Conservation (phyloP, 208 protist species). For the Leishmania lainsoni region DNA sequence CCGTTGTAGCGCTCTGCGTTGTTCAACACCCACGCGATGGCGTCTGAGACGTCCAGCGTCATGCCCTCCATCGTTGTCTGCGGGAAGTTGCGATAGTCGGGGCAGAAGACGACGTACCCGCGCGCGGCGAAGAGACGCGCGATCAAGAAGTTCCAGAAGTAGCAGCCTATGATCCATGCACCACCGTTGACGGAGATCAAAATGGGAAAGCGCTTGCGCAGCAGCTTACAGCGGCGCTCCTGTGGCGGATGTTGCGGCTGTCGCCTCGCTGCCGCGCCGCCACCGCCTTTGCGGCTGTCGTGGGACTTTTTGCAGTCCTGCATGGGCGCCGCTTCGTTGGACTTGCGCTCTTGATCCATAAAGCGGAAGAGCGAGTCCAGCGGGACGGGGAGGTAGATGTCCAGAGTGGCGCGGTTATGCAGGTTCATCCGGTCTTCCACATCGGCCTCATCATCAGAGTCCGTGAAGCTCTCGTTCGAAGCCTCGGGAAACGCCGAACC, state of each 20-base stretch:
- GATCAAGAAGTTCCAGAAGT: constrained; percentile 75
- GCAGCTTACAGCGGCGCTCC: constrained; percentile 14
- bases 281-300: not conserved
- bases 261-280: not conserved
- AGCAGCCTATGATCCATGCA: constrained; percentile 81
- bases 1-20: constrained; percentile 89
- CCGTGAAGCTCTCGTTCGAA: constrained; percentile 21
- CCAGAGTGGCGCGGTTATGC: constrained; percentile 80
- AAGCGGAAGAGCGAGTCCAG: constrained; percentile 72
- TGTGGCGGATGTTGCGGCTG: not conserved
- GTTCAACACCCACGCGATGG: constrained; percentile 83
- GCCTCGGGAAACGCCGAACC: not conserved
- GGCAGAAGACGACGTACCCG: constrained; percentile 90
- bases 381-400: constrained; percentile 82
- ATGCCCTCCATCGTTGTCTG: constrained; percentile 91
- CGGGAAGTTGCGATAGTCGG: constrained; percentile 93
- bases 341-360: constrained; percentile 62
- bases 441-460: constrained; percentile 58
- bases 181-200: constrained; percentile 77
- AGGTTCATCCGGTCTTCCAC: constrained; percentile 79
- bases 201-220: constrained; percentile 72
- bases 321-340: constrained; percentile 1
- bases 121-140: constrained; percentile 66
- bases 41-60: constrained; percentile 87
- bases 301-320: not conserved